Base-by-base conservation (phyloP, 768 basidiomycete species). In the Podaxis sp. region DNA sequence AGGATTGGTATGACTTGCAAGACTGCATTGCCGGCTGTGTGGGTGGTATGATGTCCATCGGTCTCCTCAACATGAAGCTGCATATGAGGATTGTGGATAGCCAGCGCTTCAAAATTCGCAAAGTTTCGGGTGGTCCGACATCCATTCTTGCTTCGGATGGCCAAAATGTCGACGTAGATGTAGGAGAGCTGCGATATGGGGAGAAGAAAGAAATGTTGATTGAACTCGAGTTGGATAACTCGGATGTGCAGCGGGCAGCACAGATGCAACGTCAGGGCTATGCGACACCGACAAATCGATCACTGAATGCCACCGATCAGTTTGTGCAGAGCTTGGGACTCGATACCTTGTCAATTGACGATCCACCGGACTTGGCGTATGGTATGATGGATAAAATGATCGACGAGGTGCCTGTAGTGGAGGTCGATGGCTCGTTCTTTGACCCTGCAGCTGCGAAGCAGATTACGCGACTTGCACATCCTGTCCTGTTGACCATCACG, bases 311-410 rank as follows among this genome's bases (percentile, higher is more conserved):
- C 28, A 96, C 93, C 17, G 94, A 96, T 69, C 88, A 88, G 66
- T 96, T 93, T 71, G 92, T 95, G 61, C 88, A 88, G 70, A 87
- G 89, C 66, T 85, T 95, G 85, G 93, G 92, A 17, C 79, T 95
- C 61, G 92, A 93, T 64, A 78, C 89, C 53, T 74, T 92, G 13
- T 74, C 84, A 11, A 89, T 93, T 52, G 90, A 88, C 2, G 93
- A 93, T 65, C 75, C 84, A 12, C 77, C 83, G 1, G 88, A 92
- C 73, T 88, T 95, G 67, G 83, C 87, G 56, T 92, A 93, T 63
- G 93, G 94, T 38, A 93, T 95, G 91, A 93, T 95, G 90, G 94
- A 95, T 66, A 82, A 90, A 52, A 92, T 98, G 92, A 95, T 97
- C 52, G 97, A 99, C 70, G 97, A 99, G 70, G 92, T 97, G 9